phyloP scores from a whole-genome alignment of 371 early-diverging fungal species.

The Mortierella sp. region DNA sequence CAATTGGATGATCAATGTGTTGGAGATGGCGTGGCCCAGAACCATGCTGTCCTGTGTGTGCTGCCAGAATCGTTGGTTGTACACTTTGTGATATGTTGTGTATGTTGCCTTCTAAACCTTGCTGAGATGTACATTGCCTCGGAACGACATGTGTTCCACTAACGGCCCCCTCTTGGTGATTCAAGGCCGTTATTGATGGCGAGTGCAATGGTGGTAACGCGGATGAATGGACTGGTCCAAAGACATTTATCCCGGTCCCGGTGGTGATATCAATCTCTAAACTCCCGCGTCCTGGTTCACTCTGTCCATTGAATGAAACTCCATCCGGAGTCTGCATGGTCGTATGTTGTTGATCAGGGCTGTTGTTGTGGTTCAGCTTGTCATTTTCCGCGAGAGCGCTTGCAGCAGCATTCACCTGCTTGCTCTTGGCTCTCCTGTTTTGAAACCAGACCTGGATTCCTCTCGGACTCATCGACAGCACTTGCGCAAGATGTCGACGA shows the following conservation, averaged over 20 bases:
- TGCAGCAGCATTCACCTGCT: conserved; percentile 11
- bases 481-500: conserved; percentile 73
- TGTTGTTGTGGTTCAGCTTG: too few relatives aligned
- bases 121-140: neutral
- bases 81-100: neutral
- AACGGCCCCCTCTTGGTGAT: neutral
- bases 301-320: conserved; percentile 1
- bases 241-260: neutral
- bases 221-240: neutral
- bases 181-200: neutral
- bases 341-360: neutral
- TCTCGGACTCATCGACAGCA: conserved; percentile 88
- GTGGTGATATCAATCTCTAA: neutral
- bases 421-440: conserved; percentile 91
- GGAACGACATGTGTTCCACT: neutral
- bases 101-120: neutral
- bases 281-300: conserved; percentile 8
- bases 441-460: conserved; percentile 99
- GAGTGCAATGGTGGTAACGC: too few relatives aligned
- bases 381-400: conserved; percentile 11
- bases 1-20: neutral
- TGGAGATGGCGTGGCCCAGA: neutral
- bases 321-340: neutral
- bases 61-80: neutral
- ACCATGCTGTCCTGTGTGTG: neutral